Percentiles rank a stretch among this genome's conserved stretches.
These are phyloP conservation scores for Pyricularia pennisetigena DNA, from an alignment of 2,329 filamentous ascomycete species.

Conservation along the genomic window DNA sequence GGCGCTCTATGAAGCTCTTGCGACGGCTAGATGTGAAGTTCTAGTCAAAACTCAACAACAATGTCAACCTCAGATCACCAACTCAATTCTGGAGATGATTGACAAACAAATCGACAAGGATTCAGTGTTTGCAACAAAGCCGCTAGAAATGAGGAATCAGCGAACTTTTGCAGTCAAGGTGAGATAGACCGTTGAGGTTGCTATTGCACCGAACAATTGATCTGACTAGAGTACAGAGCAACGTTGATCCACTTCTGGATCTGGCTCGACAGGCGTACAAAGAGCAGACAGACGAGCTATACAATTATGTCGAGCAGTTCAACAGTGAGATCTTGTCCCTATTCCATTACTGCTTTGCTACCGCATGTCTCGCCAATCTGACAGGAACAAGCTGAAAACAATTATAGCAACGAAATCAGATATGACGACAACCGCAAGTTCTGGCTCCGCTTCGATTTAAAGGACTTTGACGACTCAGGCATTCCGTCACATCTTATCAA, in stretches of 20 bases:
- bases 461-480: constrained; percentile 48
- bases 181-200: constrained; percentile 6
- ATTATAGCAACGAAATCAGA: constrained; percentile 55
- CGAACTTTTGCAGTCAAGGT: constrained; percentile 81
- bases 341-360: no score
- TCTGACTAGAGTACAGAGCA: constrained; percentile 41
- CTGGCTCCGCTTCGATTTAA: constrained; percentile 57
- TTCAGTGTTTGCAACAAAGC: constrained; percentile 64
- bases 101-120: constrained; percentile 67
- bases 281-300: constrained; percentile 67
- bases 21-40: constrained; percentile 53
- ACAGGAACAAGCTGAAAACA: constrained; percentile 35
- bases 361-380: neutral
- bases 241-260: constrained; percentile 77
- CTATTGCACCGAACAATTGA: neutral
- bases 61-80: constrained; percentile 55
- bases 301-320: constrained; percentile 44
- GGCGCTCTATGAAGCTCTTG: constrained; percentile 58
- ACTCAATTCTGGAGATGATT: constrained; percentile 55
- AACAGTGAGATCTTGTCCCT: constrained; percentile 37
- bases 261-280: constrained; percentile 85
- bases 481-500: constrained; percentile 57
- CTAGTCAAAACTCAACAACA: constrained; percentile 58
- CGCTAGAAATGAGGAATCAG: constrained; percentile 82
- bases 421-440: constrained; percentile 74